These are phyloP conservation scores for Zoysia matrella DNA, from an alignment of 202 grass and related monocot species.

Conservation along the genomic window DNA sequence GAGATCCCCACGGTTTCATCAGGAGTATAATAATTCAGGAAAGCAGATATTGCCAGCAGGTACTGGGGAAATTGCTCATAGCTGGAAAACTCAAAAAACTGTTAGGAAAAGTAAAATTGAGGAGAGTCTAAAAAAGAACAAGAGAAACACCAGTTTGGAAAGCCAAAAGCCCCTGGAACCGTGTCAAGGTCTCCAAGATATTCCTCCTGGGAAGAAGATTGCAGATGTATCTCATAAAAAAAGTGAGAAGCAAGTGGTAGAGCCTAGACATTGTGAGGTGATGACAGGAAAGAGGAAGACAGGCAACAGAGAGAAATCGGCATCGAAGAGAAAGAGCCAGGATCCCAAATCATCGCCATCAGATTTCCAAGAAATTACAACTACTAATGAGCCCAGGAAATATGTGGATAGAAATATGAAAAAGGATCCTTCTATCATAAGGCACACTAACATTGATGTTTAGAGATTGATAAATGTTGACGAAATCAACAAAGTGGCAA, in stretches of 20 bases:
- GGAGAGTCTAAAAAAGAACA: constrained; percentile 2
- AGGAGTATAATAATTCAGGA: background rate
- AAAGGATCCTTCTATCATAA: constrained; percentile 22
- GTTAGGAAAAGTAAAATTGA: constrained; percentile 17
- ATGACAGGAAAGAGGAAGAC: constrained; percentile 53
- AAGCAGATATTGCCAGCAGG: background rate
- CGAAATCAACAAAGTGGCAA: constrained; percentile 33
- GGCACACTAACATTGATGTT: constrained; percentile 34
- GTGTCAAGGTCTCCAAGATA: constrained; percentile 17
- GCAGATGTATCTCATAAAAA: constrained; percentile 24
- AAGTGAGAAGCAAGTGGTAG: constrained; percentile 23
- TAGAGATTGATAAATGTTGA: constrained; percentile 13
- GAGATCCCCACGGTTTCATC: constrained; percentile 41
- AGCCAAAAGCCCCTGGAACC: background rate
- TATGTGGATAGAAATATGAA: constrained; percentile 24
- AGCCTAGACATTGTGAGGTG: constrained; percentile 14
- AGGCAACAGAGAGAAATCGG: background rate
- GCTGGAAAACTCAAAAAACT: constrained; percentile 24
- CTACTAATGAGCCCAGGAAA: constrained; percentile 34
- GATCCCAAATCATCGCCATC: background rate
- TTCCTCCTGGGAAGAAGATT: constrained; percentile 20
- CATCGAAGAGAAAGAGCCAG: constrained; percentile 27
- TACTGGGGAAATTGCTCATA: background rate
- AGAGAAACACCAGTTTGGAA: constrained; percentile 26
- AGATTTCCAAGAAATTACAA: constrained; percentile 35